These are phyloP conservation scores for Aureobasidium sp. DNA, from an alignment of 2,329 filamentous ascomycete species.

Conservation along the genomic window DNA sequence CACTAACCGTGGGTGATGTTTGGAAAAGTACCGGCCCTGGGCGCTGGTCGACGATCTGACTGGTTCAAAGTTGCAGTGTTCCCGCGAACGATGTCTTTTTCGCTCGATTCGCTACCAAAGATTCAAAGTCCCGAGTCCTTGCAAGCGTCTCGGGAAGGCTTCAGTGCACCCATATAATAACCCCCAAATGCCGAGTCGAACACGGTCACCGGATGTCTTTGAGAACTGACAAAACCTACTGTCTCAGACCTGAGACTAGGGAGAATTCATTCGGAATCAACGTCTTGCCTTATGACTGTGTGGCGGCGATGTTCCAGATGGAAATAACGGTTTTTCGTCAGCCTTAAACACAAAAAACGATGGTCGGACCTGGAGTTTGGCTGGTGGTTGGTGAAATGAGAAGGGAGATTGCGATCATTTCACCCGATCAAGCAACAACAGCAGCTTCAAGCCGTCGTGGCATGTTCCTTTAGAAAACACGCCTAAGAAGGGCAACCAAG, in stretches of 20 bases:
- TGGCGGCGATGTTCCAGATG: constrained; percentile 13
- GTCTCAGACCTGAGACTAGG: constrained; percentile 13
- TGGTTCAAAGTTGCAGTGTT: constrained; percentile 1
- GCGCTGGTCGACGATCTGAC: constrained; percentile 10
- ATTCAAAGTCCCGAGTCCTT: constrained; percentile 9
- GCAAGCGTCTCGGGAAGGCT: constrained; percentile 12
- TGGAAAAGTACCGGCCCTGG: constrained; percentile 9
- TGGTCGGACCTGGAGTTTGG: constrained; percentile 11
- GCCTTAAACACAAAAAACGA: constrained; percentile 12
- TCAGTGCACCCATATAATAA: constrained; percentile 12
- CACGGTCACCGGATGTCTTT: constrained; percentile 7
- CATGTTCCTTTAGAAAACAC: constrained; percentile 1
- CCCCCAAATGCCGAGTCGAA: constrained; percentile 7
- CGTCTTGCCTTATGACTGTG: constrained; percentile 12
- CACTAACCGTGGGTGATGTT: constrained; percentile 10
- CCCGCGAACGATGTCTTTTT: constrained; percentile 12
- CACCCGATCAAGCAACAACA: not conserved
- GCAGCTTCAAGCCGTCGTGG: constrained; percentile 5
- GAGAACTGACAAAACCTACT: constrained; percentile 10
- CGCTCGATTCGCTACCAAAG: constrained; percentile 12
- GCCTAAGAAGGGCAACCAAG: not conserved
- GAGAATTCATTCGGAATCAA: constrained; percentile 5
- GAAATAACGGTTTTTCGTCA: constrained; percentile 12
- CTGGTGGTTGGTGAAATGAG: constrained; percentile 12
- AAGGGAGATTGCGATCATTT: constrained; percentile 12